Percentiles rank a stretch among this genome's conserved stretches.
These are phyloP conservation scores for Leucoagaricus sp. DNA, from an alignment of 1,284 basidiomycete species.

Conservation along the genomic window DNA sequence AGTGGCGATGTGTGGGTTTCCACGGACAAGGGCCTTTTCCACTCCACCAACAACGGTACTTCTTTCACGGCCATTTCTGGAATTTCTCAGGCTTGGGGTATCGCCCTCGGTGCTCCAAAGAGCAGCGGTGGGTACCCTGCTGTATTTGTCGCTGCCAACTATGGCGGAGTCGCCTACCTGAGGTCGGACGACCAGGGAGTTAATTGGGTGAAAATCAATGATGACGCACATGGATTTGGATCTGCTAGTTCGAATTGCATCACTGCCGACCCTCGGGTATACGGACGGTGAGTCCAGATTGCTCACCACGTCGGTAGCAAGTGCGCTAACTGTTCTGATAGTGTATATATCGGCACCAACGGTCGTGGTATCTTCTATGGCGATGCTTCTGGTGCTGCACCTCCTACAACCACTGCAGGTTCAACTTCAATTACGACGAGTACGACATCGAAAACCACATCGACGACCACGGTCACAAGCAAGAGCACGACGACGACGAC, in stretches of 20 bases:
- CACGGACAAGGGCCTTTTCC: constrained; percentile 61
- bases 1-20: constrained; percentile 66
- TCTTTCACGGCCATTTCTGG: constrained; percentile 51
- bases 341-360: constrained; percentile 67
- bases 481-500: constrained; percentile 20
- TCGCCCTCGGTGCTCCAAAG: constrained; percentile 57
- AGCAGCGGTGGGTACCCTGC: constrained; percentile 55
- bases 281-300: constrained; percentile 47
- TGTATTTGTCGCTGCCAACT: constrained; percentile 55
- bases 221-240: constrained; percentile 61
- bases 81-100: constrained; percentile 54
- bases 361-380: constrained; percentile 68
- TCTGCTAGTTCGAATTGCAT: constrained; percentile 48
- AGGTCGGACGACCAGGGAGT: constrained; percentile 58
- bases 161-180: constrained; percentile 54
- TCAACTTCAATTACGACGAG: constrained; percentile 20
- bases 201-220: constrained; percentile 65
- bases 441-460: constrained; percentile 25
- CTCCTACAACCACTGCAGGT: constrained; percentile 34
- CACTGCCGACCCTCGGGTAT: constrained; percentile 54
- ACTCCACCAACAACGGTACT: constrained; percentile 54
- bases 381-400: constrained; percentile 42
- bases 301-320: neutral
- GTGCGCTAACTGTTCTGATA: constrained; percentile 19
- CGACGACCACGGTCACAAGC: constrained; percentile 24